Evolutionary conservation across 2,329 filamentous ascomycete genomes (phyloP), one percentile per base, ranked within the genome.

Genomic region (Fragosphaeria purpurea): DNA sequence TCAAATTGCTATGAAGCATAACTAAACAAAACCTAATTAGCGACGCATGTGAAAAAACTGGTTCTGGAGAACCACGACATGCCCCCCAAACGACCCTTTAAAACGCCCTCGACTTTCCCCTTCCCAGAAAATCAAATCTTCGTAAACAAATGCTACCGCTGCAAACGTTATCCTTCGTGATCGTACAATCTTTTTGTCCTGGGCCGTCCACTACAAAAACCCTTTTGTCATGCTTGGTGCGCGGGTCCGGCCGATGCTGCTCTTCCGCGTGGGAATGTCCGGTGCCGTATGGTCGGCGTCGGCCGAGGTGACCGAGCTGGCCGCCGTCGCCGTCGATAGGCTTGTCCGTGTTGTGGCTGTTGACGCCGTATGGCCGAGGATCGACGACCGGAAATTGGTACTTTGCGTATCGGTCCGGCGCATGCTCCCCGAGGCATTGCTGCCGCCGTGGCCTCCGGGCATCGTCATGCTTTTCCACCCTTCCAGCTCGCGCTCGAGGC

Each of bases 401-500:
- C 68, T 61, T 55, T 65, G 71, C 48, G 52, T 51, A 12, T 55
- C 56, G 60, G 68, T 56, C 60, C 65, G 81, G 73, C 80, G 77
- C 54, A 61, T 55, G 31, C 76, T 74, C 59, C 85, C 82, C 49
- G 86, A 37, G 43, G 60, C 60, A 60, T 61, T 50, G 51, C 59
- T 61, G 48, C 50, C 56, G 38, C 54, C 57, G 44, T 58, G 62
- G 34, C 59, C 39, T 47, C 50, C 56, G 42, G 52, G 50, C 32
- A 48, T 80, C 72, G 37, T 85, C 74, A 33, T 90, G 69, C 57
- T 84, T 64, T 91, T 94, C 79, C 85, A 87, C 3, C 81, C 82
- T 58, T 94, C 89, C 7, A 96, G 67, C 67, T 97, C 91, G 45
- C 89, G 80, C 68, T 96, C 90, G n/a, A 97, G 72, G 35, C 85